Evolutionary conservation across 2,329 filamentous ascomycete species (phyloP), one percentile per base, ranked within the genome.

Genomic region (Lachnellula occidentalis): DNA sequence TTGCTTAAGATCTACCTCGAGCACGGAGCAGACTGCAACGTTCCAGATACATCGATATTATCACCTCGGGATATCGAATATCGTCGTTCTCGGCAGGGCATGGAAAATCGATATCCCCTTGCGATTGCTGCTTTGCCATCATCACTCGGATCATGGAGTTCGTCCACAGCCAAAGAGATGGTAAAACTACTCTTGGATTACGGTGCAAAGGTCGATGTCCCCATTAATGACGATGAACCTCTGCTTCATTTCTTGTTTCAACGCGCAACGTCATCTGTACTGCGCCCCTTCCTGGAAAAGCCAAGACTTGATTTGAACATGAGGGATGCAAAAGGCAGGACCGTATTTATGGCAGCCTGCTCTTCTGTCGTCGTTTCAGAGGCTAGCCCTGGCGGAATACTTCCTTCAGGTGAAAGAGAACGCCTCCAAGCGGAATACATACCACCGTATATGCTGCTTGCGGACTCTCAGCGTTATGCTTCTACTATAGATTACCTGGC

Each of bases 281-380:
- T 55, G 17, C 53, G 51, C 9, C 53, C 49, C 4, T 55, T 55
- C 45, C 34, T 51, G 6, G 27, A 45, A 7, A 15, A 42, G 6
- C 48, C 53, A 2, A 12, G 45, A 19, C 21, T 55, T 8, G 46
- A 53, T 42, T 27, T 50, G 21, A 50, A 56, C 19, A 9, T 24
- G 9, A 39, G 50, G 15, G 54, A 53, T 48, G 43, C 45, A 17
- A n/a, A 53, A 19, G 45, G 50, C 19, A 36, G 54, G 24, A 56
- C 54, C 4, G 41, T 50, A 27, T 41, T 56, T 4, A 46, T 56
- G 17, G 50, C 54, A 37, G 54, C 50, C n/a, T 53, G 50, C 24
- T 34, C 49, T 4, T 45, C 39, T 21, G 8, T 8, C 14, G 15
- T 39, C 36, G n/a, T n/a, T 39, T 39, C 36, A 7, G 36, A 39